Base-by-base conservation (phyloP, 768 basidiomycete genomes). In the Mrakia hoshinonis region DNA sequence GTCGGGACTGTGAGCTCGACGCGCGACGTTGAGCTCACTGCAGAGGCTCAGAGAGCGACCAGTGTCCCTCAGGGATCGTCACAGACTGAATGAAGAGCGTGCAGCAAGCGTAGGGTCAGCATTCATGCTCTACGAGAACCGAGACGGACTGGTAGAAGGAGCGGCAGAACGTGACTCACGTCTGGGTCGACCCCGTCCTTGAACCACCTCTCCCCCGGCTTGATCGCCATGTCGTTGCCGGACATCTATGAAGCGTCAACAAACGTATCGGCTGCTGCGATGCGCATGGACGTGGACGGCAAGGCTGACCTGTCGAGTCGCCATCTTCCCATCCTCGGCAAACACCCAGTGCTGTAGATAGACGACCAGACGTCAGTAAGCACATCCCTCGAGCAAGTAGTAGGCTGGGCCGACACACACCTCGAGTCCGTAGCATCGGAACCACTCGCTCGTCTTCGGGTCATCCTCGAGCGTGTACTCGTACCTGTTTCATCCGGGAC, bases 331-430 rank as follows among this genome's bases (percentile, higher is more conserved):
- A 58, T 82, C 81, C 9, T 78, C 74, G 0, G 76, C 82, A 73
- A 84, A 87, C 2, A 84, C 85, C 85, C 85, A 86, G 76, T 85
- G 85, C 81, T 85, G 68, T 43, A 43, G 7, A 43, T 43, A 34
- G 7, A 55, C 22, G 22, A 64, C 39, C 18, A 43, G 18, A 64
- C 39, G 12, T 46, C 39, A 64, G 63, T 22, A n/a, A n/a, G n/a
- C n/a, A n/a, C n/a, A n/a, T n/a, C n/a, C n/a, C n/a, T n/a, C n/a
- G n/a, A n/a, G n/a, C 6, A 43, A 20, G 24, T 4, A 20, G 51
- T 5, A 43, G 43, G 43, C 7, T 43, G 43, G 43, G 6, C 15
- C 43, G 43, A n/a, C n/a, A n/a, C n/a, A n/a, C 43, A 43, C 69
- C 29, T 76, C 84, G 10, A 85, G 79, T 0, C 84, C 84, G 74